phyloP scores from a whole-genome alignment of 768 basidiomycete species.

The Phaffia australis region DNA sequence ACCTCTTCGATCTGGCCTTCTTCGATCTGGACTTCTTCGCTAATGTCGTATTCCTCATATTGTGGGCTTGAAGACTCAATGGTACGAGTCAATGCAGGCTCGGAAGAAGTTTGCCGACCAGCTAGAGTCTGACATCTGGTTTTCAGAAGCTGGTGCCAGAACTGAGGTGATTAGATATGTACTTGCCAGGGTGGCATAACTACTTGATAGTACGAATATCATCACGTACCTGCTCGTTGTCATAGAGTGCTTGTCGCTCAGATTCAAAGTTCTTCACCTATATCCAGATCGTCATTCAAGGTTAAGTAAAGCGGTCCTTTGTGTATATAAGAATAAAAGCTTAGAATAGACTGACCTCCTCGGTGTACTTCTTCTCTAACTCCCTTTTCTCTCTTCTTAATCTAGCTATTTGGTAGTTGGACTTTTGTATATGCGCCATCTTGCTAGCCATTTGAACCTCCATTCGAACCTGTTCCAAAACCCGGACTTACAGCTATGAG shows the following conservation, averaged over 20 bases:
- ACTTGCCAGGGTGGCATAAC: no score
- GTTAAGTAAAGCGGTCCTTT: constrained; percentile 27
- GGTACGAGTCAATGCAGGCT: background rate
- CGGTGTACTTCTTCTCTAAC: constrained; percentile 67
- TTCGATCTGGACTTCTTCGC: constrained; percentile 42
- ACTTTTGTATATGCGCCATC: constrained; percentile 71
- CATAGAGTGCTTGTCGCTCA: constrained; percentile 82
- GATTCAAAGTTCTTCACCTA: constrained; percentile 82
- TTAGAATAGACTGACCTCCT: constrained; percentile 51
- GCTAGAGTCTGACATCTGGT: constrained; percentile 43
- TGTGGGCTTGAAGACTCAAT: constrained; percentile 31
- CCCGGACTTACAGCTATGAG: background rate
- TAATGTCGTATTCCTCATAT: constrained; percentile 34
- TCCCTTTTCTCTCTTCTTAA: constrained; percentile 83
- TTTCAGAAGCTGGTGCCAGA: constrained; percentile 56
- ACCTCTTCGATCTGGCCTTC: constrained; percentile 36
- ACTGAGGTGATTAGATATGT: background rate
- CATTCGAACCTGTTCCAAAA: constrained; percentile 35
- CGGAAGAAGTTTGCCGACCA: background rate
- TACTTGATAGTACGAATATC: background rate
- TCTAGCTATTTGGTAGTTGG: constrained; percentile 67
- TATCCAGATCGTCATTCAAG: constrained; percentile 19
- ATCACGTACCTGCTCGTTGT: constrained; percentile 54
- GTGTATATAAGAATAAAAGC: constrained; percentile 6
- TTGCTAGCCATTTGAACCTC: constrained; percentile 72